Base-by-base conservation (phyloP, 2,329 filamentous ascomycete species). In the Magnaporthiopsis incrustans region DNA sequence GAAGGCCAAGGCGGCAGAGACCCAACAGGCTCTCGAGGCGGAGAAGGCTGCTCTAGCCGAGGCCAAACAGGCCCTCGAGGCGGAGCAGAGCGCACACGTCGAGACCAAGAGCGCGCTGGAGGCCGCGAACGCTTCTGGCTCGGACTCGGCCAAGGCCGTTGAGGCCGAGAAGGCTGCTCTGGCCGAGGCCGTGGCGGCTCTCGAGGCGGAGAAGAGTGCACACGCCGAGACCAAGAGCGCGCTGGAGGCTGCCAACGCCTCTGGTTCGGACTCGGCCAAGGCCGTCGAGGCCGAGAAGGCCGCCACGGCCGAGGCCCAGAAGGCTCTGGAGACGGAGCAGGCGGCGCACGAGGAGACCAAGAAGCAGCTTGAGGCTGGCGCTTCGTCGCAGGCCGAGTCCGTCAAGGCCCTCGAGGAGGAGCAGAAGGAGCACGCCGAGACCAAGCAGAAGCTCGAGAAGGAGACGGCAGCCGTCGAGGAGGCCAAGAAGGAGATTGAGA, bases 171-270 rank as follows among this genome's bases (percentile, higher is more conserved):
- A 64, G 63, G 22, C 27, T 38, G 58, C 63, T n/a, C 27, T 22
- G 3, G 63, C 63, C 30, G 58, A 64, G 59, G 27, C 63, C 10
- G 18, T 50, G 27, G 57, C 61, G 63, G 18, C 38, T 12, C 30
- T 59, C 33, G 63, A 64, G 50, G 25, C 53, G 5, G 63, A 64
- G 63, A 62, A 62, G 56, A 10, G n/a, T 8, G 60, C 63, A 32
- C 63, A 64, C 33, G 60, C 50, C 35, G 63, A 62, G 60, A 62
- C 63, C 33, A 64, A 62, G 53, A 50, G 26, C 22, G 50, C 35
- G 3, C 15, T 58, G 18, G 63, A 62, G 3, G 57, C 33, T 18
- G 62, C 58, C n/a, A 50, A 59, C 30, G 57, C 62, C 22, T 56
- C 62, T 1, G 32, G n/a, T 15, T 56, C 57, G 12, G 62, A 63